A percentile compares a stretch with the other conserved stretches of the same genome.
phyloP scores from a whole-genome alignment of 805 yeast genomes.

The Metschnikowia lochheadii region DNA sequence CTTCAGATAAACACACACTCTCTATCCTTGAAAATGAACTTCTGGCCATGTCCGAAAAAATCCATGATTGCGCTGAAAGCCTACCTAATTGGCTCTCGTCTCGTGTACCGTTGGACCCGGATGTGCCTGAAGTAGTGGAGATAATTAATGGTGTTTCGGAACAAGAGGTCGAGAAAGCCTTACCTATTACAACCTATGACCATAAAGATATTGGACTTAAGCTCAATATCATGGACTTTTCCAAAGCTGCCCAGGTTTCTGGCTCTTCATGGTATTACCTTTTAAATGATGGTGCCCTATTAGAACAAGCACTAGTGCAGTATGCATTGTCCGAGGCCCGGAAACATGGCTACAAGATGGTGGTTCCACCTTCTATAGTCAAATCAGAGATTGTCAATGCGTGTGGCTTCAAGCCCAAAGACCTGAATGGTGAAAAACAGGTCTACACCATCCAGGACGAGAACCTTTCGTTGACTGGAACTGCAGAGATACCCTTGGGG shows the following conservation, averaged over 20 bases:
- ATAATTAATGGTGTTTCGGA: slow-evolving; percentile 48
- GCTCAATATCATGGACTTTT: slow-evolving; percentile 67
- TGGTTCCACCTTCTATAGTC: slow-evolving; percentile 83
- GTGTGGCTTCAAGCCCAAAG: slow-evolving; percentile 94
- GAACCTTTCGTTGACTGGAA: slow-evolving; percentile 73
- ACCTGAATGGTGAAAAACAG: slow-evolving; percentile 80
- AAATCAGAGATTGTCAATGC: slow-evolving; percentile 73
- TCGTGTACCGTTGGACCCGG: slow-evolving; percentile 38
- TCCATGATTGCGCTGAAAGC: slow-evolving; percentile 40
- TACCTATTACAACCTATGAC: slow-evolving; percentile 34
- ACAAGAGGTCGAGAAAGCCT: slow-evolving; percentile 17
- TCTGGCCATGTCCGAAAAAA: slow-evolving; percentile 28
- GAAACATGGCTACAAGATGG: slow-evolving; percentile 60
- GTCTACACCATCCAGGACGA: slow-evolving; percentile 60
- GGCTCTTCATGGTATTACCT: slow-evolving; percentile 90
- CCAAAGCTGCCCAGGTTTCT: slow-evolving; percentile 66
- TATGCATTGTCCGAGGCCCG: slow-evolving; percentile 70
- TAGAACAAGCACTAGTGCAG: slow-evolving; percentile 87
- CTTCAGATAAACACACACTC: slow-evolving; percentile 24
- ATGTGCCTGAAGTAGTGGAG: slow-evolving; percentile 43
- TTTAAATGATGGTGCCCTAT: slow-evolving; percentile 74
- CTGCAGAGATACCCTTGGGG: slow-evolving; percentile 94
- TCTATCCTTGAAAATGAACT: slow-evolving; percentile 24
- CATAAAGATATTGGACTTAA: slow-evolving; percentile 70
- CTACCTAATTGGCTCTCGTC: slow-evolving; percentile 63